Base-by-base conservation (phyloP, 768 basidiomycete genomes). In the Amanita phalloides region DNA sequence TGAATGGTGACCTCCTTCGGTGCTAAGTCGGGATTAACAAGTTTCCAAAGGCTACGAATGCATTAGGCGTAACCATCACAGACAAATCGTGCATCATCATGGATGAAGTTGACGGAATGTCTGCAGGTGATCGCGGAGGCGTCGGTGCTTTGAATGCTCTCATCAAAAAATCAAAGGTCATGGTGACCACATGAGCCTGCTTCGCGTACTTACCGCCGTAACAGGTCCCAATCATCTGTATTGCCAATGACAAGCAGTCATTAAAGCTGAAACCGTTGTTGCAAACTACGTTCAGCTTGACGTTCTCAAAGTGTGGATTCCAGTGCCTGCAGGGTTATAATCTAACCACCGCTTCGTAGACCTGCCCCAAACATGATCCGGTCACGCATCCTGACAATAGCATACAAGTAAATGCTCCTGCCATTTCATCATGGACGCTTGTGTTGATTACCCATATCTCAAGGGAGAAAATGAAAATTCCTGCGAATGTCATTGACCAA, bases 21-120 rank as follows among this genome's bases (percentile, higher is more conserved):
- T 14, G 21, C 48, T 10, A 38, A 25, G 23, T 28, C 23, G 20
- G 39, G 21, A 30, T 13, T 53, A 53, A 43, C 20, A 8, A 35
- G 6, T 39, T 48, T 5, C 26, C 50, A 43, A 17, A 64, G 62
- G 51, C 53, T 78, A 81, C 78, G 7, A 90, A 87, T 55, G 77
- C 80, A 1, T 68, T 79, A 1, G 93, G 87, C 2, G 72, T 94
- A 2, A 62, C 71, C 13, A 82, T 97, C 56, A 92, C 87, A 0
- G 79, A 87, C 58, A 80, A 74, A 63, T 79, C 87, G 0, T 90
- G 92, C 57, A 71, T 99, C 42, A 98, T 99, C 63, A 97, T 99
- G 95, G 96, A 99, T 61, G 96, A 99, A 64, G 95, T 98, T 2
- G 96, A 99, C 57, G 96, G 96, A 1, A 99, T 98, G 94, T 95